Conservation (phyloP, 140 eudicot species). For the Bidens hawaiensis region DNA sequence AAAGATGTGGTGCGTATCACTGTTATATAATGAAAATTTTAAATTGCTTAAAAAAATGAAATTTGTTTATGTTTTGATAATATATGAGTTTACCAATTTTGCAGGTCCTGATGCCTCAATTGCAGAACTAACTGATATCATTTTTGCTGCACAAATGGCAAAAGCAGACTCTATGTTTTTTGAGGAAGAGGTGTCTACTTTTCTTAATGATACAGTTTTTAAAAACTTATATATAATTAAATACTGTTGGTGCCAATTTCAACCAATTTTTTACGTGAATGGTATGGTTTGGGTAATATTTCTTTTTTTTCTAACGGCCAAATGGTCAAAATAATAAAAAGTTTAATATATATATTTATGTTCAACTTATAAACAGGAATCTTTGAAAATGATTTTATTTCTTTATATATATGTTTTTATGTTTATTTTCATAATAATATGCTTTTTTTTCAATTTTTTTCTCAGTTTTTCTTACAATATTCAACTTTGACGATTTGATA, state of each 20-base stretch:
- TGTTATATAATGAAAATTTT: too few relatives aligned
- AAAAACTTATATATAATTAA: neutral
- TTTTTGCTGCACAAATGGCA: constrained; percentile 76
- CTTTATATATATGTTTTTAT: too few relatives aligned
- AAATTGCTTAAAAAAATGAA: too few relatives aligned
- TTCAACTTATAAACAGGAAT: too few relatives aligned
- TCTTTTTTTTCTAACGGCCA: neutral
- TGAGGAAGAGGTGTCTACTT: constrained; percentile 45
- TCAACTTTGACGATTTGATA: too few relatives aligned
- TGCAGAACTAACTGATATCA: constrained; percentile 56
- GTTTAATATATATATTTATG: too few relatives aligned
- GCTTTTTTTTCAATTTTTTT: too few relatives aligned
- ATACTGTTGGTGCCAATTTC: neutral
- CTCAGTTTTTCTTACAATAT: too few relatives aligned
- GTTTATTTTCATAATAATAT: too few relatives aligned
- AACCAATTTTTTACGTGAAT: neutral
- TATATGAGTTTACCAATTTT: constrained; percentile 1
- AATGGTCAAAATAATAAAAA: neutral
- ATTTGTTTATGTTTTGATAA: neutral
- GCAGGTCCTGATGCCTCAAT: constrained; percentile 74
- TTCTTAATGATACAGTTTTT: constrained; percentile 3
- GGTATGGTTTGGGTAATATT: neutral
- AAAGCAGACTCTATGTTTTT: constrained; percentile 33
- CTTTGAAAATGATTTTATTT: too few relatives aligned
- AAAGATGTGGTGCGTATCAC: constrained; percentile 63